Conservation (phyloP, 2,329 filamentous ascomycete species). For the Apiospora saccharicola region DNA sequence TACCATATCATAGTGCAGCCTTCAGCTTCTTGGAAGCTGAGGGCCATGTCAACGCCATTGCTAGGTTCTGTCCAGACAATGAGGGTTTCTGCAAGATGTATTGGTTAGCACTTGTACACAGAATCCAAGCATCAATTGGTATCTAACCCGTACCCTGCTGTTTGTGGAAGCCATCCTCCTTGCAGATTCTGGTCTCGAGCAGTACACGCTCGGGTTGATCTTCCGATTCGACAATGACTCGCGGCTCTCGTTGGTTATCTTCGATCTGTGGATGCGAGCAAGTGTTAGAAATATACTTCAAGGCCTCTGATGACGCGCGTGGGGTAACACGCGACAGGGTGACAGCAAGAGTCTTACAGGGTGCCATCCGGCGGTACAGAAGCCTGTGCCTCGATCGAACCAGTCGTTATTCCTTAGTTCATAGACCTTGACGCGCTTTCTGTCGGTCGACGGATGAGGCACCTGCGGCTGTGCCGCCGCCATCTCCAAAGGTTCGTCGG, state of each 20-base stretch:
- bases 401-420: constrained; percentile 98
- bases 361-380: constrained; percentile 81
- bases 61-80: constrained; percentile 94
- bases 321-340: constrained; percentile 27
- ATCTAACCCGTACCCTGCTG: constrained; percentile 77
- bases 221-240: constrained; percentile 91
- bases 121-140: background rate
- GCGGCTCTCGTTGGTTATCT: constrained; percentile 77
- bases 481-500: constrained; percentile 70
- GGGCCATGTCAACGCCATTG: constrained; percentile 92
- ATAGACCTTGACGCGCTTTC: constrained; percentile 95
- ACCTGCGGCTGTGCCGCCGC: constrained; percentile 65
- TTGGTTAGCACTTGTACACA: constrained; percentile 32
- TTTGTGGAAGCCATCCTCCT: constrained; percentile 97
- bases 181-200: constrained; percentile 87
- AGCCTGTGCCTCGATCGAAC: constrained; percentile 97
- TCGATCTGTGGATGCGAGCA: constrained; percentile 52
- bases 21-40: constrained; percentile 97
- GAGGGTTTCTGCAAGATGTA: constrained; percentile 75
- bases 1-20: constrained; percentile 94
- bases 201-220: constrained; percentile 85
- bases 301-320: constrained; percentile 17
- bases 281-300: background rate
- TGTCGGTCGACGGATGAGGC: constrained; percentile 72
- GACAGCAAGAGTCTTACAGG: constrained; percentile 63